Conservation (phyloP, 1,284 basidiomycete species). For the Paramarasmius palmivorus region DNA sequence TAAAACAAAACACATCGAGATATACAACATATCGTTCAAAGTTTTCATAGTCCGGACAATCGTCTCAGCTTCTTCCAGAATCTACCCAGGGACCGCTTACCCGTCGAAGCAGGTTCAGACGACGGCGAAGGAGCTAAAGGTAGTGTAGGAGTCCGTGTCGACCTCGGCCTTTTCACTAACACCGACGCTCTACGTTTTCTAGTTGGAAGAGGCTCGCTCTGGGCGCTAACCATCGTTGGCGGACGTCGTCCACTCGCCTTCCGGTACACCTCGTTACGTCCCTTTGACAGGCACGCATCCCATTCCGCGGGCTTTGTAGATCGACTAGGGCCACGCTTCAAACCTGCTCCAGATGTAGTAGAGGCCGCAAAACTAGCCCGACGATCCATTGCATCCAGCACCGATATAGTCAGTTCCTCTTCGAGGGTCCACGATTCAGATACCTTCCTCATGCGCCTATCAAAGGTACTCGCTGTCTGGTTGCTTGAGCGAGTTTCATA, state of each 20-base stretch:
- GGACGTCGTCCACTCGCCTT: background rate
- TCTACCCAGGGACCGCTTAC: background rate
- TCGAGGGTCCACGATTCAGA: conserved; percentile 23
- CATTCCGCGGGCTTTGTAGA: background rate
- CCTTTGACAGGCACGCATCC: background rate
- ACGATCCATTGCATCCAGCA: conserved; percentile 34
- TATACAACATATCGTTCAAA: background rate
- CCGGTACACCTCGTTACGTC: background rate
- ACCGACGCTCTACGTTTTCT: background rate
- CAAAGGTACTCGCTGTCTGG: too few species aligned
- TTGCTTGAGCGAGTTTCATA: too few species aligned
- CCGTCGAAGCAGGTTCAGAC: background rate
- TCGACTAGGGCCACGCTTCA: background rate
- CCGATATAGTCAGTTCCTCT: conserved; percentile 36
- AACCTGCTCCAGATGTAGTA: too few species aligned
- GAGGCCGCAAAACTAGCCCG: conserved; percentile 18
- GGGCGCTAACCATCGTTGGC: background rate
- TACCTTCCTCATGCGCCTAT: background rate
- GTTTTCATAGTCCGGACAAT: background rate
- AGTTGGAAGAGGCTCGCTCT: background rate
- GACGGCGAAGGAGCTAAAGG: background rate
- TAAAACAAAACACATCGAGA: background rate
- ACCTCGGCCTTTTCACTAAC: background rate
- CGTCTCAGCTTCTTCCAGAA: background rate
- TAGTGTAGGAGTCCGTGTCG: background rate